phyloP scores from a whole-genome alignment of 1,284 basidiomycete species.

The Phylloboletellus chloephorus region DNA sequence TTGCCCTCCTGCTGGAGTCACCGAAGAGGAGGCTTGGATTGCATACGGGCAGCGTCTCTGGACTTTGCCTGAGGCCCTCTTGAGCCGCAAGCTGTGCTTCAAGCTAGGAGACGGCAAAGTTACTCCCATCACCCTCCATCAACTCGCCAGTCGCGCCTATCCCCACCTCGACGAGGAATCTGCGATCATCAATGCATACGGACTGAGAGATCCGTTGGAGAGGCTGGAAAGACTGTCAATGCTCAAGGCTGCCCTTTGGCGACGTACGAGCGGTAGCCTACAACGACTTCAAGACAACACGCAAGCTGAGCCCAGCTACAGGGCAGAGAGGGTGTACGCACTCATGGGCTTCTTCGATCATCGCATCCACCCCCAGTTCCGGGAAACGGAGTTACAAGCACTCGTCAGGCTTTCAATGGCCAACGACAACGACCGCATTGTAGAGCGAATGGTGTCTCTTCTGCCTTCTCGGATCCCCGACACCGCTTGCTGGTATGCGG shows the following conservation, averaged over 20 bases:
- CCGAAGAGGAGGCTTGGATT: constrained; percentile 13
- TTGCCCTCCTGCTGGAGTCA: neutral
- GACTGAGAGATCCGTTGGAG: constrained; percentile 22
- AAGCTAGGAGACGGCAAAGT: constrained; percentile 14
- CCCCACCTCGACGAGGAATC: constrained; percentile 17
- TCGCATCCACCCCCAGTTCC: constrained; percentile 21
- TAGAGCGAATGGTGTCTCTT: constrained; percentile 25
- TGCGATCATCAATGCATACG: constrained; percentile 23
- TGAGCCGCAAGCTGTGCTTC: constrained; percentile 20
- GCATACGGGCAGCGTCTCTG: constrained; percentile 26
- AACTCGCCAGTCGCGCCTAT: constrained; percentile 26
- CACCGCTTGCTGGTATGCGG: constrained; percentile 18
- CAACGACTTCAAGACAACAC: neutral
- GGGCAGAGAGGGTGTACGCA: constrained; percentile 25
- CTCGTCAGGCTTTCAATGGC: constrained; percentile 26
- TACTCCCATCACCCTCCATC: constrained; percentile 20
- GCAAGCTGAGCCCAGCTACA: constrained; percentile 1
- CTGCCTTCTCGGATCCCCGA: constrained; percentile 8
- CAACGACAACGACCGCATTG: constrained; percentile 25
- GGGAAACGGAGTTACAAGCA: constrained; percentile 24
- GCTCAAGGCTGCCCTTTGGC: constrained; percentile 27
- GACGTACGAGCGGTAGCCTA: constrained; percentile 6
- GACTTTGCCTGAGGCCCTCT: constrained; percentile 24
- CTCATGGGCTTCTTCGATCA: constrained; percentile 30
- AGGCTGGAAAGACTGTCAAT: constrained; percentile 23